These are phyloP conservation scores for Eucalyptus curtisii DNA, from an alignment of 345 rosid species.

Conservation along the genomic window DNA sequence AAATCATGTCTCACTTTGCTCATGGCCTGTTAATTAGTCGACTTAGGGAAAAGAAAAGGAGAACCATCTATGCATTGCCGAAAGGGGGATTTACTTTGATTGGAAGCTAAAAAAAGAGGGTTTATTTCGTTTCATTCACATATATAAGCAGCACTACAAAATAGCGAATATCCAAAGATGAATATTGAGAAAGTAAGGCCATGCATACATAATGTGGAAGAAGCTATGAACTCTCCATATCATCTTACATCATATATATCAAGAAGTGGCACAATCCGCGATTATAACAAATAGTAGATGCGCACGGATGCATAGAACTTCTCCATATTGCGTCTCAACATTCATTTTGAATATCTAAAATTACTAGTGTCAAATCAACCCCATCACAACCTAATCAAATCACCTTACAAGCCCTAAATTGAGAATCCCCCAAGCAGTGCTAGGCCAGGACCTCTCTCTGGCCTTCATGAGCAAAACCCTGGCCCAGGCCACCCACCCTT, in stretches of 20 bases:
- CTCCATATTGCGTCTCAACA: background rate
- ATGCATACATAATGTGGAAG: background rate
- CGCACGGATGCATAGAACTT: accelerated
- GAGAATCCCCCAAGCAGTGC: constrained; percentile 66
- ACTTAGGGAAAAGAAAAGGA: background rate
- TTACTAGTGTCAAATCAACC: background rate
- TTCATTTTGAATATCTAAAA: background rate
- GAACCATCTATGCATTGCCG: background rate
- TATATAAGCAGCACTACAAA: background rate
- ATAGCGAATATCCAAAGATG: background rate
- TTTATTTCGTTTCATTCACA: background rate
- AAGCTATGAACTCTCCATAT: background rate
- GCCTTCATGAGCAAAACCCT: constrained; percentile 77
- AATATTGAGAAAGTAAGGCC: background rate
- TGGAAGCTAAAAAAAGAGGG: background rate
- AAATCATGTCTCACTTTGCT: background rate
- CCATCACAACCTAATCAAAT: background rate
- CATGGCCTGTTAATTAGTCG: background rate
- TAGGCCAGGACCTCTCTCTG: constrained; percentile 71
- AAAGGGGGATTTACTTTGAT: background rate
- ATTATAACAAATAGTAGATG: background rate
- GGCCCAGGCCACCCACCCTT: constrained; percentile 92
- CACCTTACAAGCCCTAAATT: constrained; percentile 34
- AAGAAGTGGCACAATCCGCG: accelerated
- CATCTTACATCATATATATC: background rate